A percentile compares a stretch with the other conserved stretches of the same genome.
phyloP scores from a whole-genome alignment of 2,329 filamentous ascomycete species.

The Xylariaceae sp. region DNA sequence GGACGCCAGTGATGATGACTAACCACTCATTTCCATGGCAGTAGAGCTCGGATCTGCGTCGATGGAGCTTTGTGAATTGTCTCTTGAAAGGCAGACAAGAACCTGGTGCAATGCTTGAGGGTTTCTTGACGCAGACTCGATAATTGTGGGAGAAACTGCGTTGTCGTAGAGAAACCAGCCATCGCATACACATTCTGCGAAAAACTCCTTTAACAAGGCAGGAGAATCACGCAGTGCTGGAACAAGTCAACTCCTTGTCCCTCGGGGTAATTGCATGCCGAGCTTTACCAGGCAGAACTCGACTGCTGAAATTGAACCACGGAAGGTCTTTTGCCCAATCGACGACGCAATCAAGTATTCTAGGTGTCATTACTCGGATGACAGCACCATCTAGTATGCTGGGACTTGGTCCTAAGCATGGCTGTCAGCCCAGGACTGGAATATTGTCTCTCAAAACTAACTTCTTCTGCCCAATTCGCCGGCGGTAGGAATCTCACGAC shows the following conservation, averaged over 20 bases:
- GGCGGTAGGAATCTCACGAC: not conserved
- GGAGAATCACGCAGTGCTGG: not conserved
- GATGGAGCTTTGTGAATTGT: not conserved
- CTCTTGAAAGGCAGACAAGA: not conserved
- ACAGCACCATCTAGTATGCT: not conserved
- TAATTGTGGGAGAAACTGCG: not conserved
- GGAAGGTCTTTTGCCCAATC: not conserved
- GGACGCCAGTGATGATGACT: not conserved
- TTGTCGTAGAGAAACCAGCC: not conserved
- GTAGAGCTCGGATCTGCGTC: not conserved
- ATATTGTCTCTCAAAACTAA: not conserved
- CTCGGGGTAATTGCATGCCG: not conserved
- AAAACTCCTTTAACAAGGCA: not conserved
- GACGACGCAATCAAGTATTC: not conserved
- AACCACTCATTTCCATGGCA: not conserved
- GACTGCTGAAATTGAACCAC: not conserved
- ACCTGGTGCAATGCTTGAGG: not conserved
- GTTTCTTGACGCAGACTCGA: not conserved
- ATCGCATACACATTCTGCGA: not conserved
- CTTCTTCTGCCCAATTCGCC: not conserved
- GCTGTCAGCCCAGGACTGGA: not conserved
- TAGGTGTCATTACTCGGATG: not conserved
- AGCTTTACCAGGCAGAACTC: not conserved
- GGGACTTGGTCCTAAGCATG: not conserved
- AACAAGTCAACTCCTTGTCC: not conserved